Evolutionary conservation across 257 asterid genomes (phyloP).

Genomic region (Fraxinus excelsior): DNA sequence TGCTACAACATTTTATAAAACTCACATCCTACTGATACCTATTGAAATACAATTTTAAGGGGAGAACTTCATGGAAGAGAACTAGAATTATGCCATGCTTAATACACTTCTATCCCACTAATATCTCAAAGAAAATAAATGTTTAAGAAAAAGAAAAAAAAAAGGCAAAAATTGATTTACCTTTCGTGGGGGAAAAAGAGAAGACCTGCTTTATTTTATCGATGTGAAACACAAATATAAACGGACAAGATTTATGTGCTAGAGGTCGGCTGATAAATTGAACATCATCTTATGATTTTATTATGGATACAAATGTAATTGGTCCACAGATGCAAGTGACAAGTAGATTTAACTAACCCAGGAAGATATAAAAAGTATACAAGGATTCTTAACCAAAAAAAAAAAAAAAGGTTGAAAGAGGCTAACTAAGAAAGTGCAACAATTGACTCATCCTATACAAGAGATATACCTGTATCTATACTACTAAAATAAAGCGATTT

Average conservation of each 20-base stretch:
- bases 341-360: not conserved
- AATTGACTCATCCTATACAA: not conserved
- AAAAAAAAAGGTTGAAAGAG: not conserved
- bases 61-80: not conserved
- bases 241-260: not conserved
- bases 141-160: not conserved
- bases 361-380: not conserved
- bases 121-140: not conserved
- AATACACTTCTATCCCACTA: not conserved
- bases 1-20: not conserved
- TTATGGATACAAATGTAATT: not conserved
- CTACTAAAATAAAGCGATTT: not conserved
- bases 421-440: not conserved
- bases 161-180: not conserved
- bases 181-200: not conserved
- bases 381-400: not conserved
- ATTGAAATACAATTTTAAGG: not conserved
- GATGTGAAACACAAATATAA: not conserved
- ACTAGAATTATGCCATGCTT: not conserved
- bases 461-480: not conserved
- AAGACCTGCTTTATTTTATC: not conserved
- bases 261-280: not conserved
- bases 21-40: not conserved
- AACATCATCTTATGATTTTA: not conserved
- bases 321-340: not conserved